Evolutionary conservation across 208 protist genomes (phyloP), one percentile per base, ranked within the genome.

Genomic region (Vickermania spadyakhi): DNA sequence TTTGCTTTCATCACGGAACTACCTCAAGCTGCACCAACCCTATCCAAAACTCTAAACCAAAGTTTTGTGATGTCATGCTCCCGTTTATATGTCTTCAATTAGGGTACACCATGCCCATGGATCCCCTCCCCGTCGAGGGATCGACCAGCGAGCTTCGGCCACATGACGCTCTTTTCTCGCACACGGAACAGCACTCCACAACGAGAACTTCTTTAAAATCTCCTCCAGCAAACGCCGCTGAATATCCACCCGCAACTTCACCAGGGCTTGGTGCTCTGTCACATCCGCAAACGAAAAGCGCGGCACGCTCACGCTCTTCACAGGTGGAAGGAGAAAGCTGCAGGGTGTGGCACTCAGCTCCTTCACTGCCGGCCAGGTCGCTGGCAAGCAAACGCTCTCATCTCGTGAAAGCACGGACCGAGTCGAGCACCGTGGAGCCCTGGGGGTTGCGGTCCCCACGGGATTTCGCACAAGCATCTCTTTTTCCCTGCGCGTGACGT

Each of bases 231-330:
- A 21, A 2, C 59, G 64, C 2, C 79, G 71, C 56, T 91, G 83
- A 29, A 90, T 36, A 7, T 71, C 59, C 23, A 93, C 66, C 0
- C 86, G 79, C 11, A 72, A 59, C 23, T 58, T 51, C 50, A 86
- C 72, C 21, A 93, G 72, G 14, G 27, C n/a, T 31, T 77, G 73
- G 49, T 89, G 42, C 64, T 93, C 86, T 13, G 52, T 41, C 7
- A 73, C 67, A 53, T 87, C 68, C 0, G 80, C 69, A 52, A 87
- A 88, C 30, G 75, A 86, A 59, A 93, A 93, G 30, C 86, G 80
- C 2, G 70, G 67, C 13, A 78, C 74, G 3, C 87, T 59, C 14
- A 91, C 66, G 58, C 89, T 82, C 11, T 76, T 58, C 1, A 72
- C 79, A 5, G 86, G 83, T 11, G 82, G 78, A 25, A 93, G 66